Evolutionary conservation across 768 basidiomycete species (phyloP).

Genomic region (Floccularia luteovirens): DNA sequence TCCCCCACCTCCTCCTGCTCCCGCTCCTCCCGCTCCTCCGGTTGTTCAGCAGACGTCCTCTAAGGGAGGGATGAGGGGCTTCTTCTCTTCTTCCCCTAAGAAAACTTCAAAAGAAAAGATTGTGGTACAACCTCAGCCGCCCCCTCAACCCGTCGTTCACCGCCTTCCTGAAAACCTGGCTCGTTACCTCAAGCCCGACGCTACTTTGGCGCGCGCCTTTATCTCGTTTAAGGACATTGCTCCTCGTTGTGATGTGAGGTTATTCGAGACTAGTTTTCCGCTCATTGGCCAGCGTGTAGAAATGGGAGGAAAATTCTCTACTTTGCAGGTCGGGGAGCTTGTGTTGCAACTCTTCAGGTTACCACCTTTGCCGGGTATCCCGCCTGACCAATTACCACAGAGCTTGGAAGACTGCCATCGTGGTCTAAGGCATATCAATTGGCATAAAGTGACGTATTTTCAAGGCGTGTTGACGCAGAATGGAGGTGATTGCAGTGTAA

Average conservation of each 20-base stretch:
- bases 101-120: conserved; percentile 44
- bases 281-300: conserved; percentile 71
- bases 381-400: conserved; percentile 74
- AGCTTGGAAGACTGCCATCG: conserved; percentile 89
- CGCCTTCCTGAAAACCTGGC: conserved; percentile 70
- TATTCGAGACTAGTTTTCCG: conserved; percentile 80
- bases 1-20: conserved; percentile 36
- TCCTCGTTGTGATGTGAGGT: conserved; percentile 70
- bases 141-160: conserved; percentile 31
- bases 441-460: conserved; percentile 93
- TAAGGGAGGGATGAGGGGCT: conserved; percentile 62
- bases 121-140: conserved; percentile 22
- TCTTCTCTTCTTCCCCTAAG: conserved; percentile 73
- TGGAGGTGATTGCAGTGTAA: conserved; percentile 87
- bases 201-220: conserved; percentile 83
- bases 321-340: conserved; percentile 78
- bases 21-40: conserved; percentile 19
- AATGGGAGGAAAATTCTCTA: conserved; percentile 46
- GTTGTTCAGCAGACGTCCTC: conserved; percentile 24
- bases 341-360: conserved; percentile 87
- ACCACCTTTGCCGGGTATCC: conserved; percentile 80
- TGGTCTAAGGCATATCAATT: conserved; percentile 82
- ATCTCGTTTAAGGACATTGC: conserved; percentile 88
- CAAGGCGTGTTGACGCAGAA: conserved; percentile 89
- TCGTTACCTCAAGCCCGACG: conserved; percentile 75